Conservation (phyloP, 495 filamentous ascomycete genomes). For the Aspergillus saccharolyticus region DNA sequence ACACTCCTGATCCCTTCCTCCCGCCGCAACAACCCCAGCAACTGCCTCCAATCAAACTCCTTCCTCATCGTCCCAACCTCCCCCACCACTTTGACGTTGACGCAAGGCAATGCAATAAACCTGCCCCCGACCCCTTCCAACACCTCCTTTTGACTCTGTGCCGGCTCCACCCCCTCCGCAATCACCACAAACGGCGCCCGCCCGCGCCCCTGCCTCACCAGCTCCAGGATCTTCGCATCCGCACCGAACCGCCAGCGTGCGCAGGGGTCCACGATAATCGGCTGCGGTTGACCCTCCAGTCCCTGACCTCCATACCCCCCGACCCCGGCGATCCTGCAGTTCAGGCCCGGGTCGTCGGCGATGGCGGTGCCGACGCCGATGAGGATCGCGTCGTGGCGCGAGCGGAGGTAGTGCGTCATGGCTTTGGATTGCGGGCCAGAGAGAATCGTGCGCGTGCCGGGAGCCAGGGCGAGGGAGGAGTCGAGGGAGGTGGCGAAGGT, state of each 20-base stretch:
- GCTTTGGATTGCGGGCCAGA: slow-evolving; percentile 79
- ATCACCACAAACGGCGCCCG: slow-evolving; percentile 66
- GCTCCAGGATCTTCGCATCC: slow-evolving; percentile 56
- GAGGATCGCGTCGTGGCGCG: slow-evolving; percentile 75
- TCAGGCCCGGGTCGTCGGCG: slow-evolving; percentile 79
- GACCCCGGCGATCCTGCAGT: slow-evolving; percentile 60
- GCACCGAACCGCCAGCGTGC: slow-evolving; percentile 59
- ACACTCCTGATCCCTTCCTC: slow-evolving; percentile 61
- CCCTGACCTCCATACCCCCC: slow-evolving; percentile 45
- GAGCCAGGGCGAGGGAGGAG: slow-evolving; percentile 64
- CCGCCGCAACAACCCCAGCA: slow-evolving; percentile 48
- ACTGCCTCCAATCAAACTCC: slow-evolving; percentile 52
- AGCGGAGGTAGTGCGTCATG: slow-evolving; percentile 89
- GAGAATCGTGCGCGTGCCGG: slow-evolving; percentile 68
- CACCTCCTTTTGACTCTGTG: slow-evolving; percentile 26
- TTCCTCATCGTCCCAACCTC: slow-evolving; percentile 13
- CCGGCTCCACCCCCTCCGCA: slow-evolving; percentile 17
- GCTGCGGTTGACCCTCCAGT: slow-evolving; percentile 59
- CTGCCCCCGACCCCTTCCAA: slow-evolving; percentile 43
- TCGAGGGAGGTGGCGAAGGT: slow-evolving; percentile 90
- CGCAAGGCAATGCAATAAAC: slow-evolving; percentile 30
- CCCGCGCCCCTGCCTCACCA: slow-evolving; percentile 59
- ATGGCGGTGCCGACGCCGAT: slow-evolving; percentile 82
- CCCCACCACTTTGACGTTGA: neutral
- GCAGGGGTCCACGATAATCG: slow-evolving; percentile 72